Conservation (phyloP, 208 protist genomes). For the Tritrichomonas musculus region DNA sequence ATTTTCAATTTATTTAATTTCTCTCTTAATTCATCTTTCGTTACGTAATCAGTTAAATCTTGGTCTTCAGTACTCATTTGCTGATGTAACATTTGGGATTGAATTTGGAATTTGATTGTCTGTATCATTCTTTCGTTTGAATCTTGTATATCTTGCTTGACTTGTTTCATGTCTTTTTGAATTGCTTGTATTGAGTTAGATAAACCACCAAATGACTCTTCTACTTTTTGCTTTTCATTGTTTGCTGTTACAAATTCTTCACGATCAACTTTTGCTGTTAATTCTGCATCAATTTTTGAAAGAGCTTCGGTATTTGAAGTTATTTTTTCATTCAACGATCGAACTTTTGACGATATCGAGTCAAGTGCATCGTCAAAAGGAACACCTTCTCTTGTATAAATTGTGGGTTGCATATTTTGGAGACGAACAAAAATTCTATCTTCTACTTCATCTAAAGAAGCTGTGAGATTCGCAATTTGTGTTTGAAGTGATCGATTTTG, state of each 20-base stretch:
- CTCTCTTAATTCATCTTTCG: neutral
- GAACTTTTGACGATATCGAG: neutral
- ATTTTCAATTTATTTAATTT: neutral
- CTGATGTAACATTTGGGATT: neutral
- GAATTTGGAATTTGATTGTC: neutral
- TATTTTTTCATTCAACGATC: neutral
- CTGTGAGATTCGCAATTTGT: neutral
- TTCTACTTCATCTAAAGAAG: neutral
- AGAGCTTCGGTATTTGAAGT: neutral
- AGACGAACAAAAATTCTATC: neutral
- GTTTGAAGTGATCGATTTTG: neutral
- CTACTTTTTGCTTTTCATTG: neutral
- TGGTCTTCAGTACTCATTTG: neutral
- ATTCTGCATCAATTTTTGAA: neutral
- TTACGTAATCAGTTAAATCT: neutral
- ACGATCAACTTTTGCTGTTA: neutral
- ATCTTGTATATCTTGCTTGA: neutral
- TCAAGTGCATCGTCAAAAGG: conserved; percentile 18
- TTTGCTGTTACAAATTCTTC: neutral
- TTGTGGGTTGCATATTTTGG: conserved; percentile 9
- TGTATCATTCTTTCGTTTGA: neutral
- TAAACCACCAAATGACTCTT: neutral
- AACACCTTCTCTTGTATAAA: neutral
- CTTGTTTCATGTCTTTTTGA: neutral
- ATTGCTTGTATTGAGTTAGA: neutral